Evolutionary conservation across 805 yeast species (phyloP).

Genomic region (Nematodospora valgi): DNA sequence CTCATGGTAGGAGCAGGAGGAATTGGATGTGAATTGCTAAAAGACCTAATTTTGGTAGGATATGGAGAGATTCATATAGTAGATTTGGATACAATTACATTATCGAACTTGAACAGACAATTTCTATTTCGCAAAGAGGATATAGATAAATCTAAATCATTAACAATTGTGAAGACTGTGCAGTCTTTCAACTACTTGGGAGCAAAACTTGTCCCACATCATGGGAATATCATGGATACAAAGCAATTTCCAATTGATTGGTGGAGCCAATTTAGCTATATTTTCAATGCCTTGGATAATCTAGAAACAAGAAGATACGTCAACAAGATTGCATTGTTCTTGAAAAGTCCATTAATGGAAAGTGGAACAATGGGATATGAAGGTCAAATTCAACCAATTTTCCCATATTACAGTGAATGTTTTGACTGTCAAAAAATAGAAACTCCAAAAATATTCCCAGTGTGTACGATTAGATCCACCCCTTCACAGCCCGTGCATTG

Average conservation of each 20-base stretch:
- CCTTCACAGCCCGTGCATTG: constrained; percentile 97
- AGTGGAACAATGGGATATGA: constrained; percentile 93
- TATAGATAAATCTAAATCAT: constrained; percentile 82
- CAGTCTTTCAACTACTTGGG: constrained; percentile 58
- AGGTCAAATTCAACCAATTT: constrained; percentile 92
- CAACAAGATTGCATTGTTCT: constrained; percentile 73
- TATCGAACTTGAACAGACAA: constrained; percentile 90
- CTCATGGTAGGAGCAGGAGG: constrained; percentile 95
- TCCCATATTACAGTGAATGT: constrained; percentile 81
- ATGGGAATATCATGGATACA: constrained; percentile 84
- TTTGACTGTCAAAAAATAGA: constrained; percentile 84
- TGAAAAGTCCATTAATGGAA: constrained; percentile 78
- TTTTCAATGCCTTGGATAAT: constrained; percentile 92
- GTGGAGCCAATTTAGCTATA: constrained; percentile 68
- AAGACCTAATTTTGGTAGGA: constrained; percentile 73
- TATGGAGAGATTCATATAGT: constrained; percentile 86
- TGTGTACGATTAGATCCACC: constrained; percentile 94
- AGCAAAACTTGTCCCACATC: constrained; percentile 70
- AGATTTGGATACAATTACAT: constrained; percentile 93
- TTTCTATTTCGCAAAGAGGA: constrained; percentile 87
- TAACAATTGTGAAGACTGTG: constrained; percentile 83
- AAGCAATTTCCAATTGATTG: constrained; percentile 67
- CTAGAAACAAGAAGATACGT: constrained; percentile 90
- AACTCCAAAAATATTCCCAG: constrained; percentile 89
- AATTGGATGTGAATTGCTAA: constrained; percentile 87